Base-by-base conservation (phyloP, 1,284 basidiomycete genomes). In the Sparassis latifolia region DNA sequence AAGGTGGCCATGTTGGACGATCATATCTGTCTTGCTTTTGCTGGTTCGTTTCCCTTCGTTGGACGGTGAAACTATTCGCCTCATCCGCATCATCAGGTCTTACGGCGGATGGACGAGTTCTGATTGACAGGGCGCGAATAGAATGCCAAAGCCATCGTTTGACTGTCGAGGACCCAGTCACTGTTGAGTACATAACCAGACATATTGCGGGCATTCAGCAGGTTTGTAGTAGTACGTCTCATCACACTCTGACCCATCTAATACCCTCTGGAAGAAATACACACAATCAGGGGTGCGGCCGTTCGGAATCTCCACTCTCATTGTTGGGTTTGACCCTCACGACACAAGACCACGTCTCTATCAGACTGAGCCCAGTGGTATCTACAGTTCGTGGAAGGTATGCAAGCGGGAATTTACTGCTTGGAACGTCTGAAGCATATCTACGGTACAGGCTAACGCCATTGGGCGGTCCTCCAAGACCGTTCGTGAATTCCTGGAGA, bases 1-100 rank as follows among this genome's bases (percentile, higher is more conserved):
- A 99, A 99, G 70, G 96, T 98, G 10, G 97, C 92, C 55, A 96
- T 98, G 92, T 75, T 99, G 42, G 97, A 99, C 65, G 96, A 99
- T 66, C 97, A 99, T 67, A 75, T 99, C 55, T 98, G 94, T 67
- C 79, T 99, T 47, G 97, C 96, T 12, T 99, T 99, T 72, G 94
- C 97, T 50, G 96, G 95, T 96, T 60, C 52, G 80, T 66, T 29
- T 29, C 20, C 12, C 3, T 44, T 48, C 27, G 10, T 10, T 42
- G 29, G 43, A 50, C 35, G 7, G 6, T 37, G 35, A 37, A 37
- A 7, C 7, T 37, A 6, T 12, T 7, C 35, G 35, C 35, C 20
- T 37, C 35, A 37, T 12, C 12, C 7, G 12, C 6, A 12, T 37
- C 35, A 37, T 37, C 38, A 97, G 95, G 96, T 61, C 77, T 99